Percentiles rank a stretch among this genome's conserved stretches.
Conservation (phyloP, 2,329 filamentous ascomycete genomes). For the Claviceps capensis region DNA sequence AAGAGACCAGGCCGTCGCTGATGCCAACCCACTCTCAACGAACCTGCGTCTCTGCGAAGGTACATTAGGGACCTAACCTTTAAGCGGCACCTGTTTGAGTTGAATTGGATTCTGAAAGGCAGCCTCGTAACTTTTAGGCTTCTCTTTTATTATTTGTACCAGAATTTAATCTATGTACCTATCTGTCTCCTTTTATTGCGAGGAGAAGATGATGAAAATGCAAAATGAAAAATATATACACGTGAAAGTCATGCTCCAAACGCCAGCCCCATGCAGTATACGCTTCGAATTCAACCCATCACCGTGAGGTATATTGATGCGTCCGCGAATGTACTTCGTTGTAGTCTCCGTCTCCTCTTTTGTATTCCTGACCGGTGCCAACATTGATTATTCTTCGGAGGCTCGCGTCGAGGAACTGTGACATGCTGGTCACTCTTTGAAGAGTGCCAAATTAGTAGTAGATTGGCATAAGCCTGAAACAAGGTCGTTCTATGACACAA, state of each 20-base stretch:
- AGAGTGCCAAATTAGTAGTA: conserved; percentile 7
- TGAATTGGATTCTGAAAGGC: too few species aligned
- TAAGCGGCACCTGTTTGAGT: too few species aligned
- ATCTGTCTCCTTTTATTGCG: conserved; percentile 9
- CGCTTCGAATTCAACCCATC: background rate
- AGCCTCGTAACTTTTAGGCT: too few species aligned
- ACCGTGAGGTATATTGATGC: conserved; percentile 2
- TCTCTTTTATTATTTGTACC: background rate
- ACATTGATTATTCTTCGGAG: conserved; percentile 1
- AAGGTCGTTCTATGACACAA: background rate
- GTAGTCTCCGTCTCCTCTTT: background rate
- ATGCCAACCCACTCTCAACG: background rate
- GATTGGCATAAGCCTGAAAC: background rate
- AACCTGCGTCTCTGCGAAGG: background rate
- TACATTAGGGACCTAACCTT: too few species aligned
- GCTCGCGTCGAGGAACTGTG: conserved; percentile 8
- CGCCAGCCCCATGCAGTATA: conserved; percentile 3
- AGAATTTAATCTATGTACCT: conserved; percentile 7
- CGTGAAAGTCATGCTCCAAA: conserved; percentile 7
- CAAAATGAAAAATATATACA: conserved; percentile 7
- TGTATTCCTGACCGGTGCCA: conserved; percentile 4
- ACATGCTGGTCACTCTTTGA: conserved; percentile 7
- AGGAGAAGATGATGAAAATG: conserved; percentile 7
- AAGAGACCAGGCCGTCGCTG: too few species aligned
- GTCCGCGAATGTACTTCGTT: background rate